Base-by-base conservation (phyloP, 1,139 yeast genomes). In the Geotrichum aggregatum region DNA sequence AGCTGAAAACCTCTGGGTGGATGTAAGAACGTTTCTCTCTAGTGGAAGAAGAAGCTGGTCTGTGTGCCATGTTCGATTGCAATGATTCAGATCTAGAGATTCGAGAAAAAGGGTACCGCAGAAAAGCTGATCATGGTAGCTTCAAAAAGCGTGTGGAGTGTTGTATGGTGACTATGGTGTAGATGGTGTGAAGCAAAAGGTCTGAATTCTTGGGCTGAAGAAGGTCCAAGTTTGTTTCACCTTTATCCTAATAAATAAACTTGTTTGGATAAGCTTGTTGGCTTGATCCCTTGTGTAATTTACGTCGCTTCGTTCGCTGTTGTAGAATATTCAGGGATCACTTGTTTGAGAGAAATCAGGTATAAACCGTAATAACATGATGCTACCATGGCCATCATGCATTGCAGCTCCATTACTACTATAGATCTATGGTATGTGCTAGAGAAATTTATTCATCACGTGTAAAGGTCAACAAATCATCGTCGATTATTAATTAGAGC, bases 1-100 rank as follows among this genome's bases (percentile, higher is more conserved):
- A 48, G n/a, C 52, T 46, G 49, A 61, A 61, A 6, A 54, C 42
- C 24, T 54, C 50, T 30, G 44, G 54, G 24, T 50, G 45, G 13
- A 30, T 31, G 19, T 18, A 21, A 3, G 24, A 33, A 14, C 41
- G 22, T 36, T 42, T 46, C 30, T 13, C 19, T 6, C 4, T 22
- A 18, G 43, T 18, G 22, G 50, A 41, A 34, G 50, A 38, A 24
- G 28, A 5, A 24, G 28, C 16, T 3, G 50, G 33, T 19, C 42
- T 28, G 18, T 11, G 31, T 19, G 43, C 18, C 52, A 50, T 50
- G 46, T 26, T 44, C 30, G 31, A 34, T 44, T 13, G 16, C 28
- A 35, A 13, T 26, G 22, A 39, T 38, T 13, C 2, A 16, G 14
- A 3, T n/a, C 19, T 36, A 24, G 6, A 18, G 30, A 38, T 24